Conservation (phyloP, 2,329 filamentous ascomycete genomes). For the Exserohilum rostratum region DNA sequence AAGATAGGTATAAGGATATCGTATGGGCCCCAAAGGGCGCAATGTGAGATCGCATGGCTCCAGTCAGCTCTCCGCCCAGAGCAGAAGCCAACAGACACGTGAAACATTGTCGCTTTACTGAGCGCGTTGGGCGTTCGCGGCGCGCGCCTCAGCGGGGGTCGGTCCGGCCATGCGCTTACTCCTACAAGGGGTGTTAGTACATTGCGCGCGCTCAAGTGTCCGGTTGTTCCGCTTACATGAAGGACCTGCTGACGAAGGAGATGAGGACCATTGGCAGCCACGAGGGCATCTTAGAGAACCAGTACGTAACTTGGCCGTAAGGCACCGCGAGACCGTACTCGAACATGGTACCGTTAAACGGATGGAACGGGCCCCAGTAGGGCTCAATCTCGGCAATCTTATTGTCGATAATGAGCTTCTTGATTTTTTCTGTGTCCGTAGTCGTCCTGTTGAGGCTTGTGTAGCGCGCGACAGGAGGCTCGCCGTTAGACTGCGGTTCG, state of each 20-base stretch:
- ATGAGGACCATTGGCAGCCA: constrained; percentile 81
- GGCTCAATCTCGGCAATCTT: constrained; percentile 58
- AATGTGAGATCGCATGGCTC: neutral
- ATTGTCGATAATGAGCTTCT: constrained; percentile 65
- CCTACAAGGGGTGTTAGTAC: constrained; percentile 9
- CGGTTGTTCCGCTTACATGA: constrained; percentile 67
- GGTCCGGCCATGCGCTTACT: constrained; percentile 19
- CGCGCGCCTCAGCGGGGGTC: constrained; percentile 7
- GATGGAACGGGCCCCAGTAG: constrained; percentile 75
- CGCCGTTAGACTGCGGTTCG: constrained; percentile 64
- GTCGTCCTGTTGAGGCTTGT: constrained; percentile 73
- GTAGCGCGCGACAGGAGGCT: constrained; percentile 68
- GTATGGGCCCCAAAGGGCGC: neutral
- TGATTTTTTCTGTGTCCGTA: constrained; percentile 67
- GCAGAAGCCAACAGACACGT: neutral
- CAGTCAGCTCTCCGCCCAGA: neutral
- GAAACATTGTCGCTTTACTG: constrained; percentile 3
- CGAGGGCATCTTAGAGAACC: constrained; percentile 63
- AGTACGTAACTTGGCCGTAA: constrained; percentile 71
- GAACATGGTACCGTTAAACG: constrained; percentile 71
- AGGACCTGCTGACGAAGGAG: constrained; percentile 72
- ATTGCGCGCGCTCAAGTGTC: neutral
- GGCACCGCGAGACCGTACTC: constrained; percentile 68
- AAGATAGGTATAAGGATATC: constrained; percentile 1
- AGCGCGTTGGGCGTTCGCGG: constrained; percentile 8